Evolutionary conservation across 352 stramenopile genomes (phyloP).

Genomic region (Phytophthora hibernalis): DNA sequence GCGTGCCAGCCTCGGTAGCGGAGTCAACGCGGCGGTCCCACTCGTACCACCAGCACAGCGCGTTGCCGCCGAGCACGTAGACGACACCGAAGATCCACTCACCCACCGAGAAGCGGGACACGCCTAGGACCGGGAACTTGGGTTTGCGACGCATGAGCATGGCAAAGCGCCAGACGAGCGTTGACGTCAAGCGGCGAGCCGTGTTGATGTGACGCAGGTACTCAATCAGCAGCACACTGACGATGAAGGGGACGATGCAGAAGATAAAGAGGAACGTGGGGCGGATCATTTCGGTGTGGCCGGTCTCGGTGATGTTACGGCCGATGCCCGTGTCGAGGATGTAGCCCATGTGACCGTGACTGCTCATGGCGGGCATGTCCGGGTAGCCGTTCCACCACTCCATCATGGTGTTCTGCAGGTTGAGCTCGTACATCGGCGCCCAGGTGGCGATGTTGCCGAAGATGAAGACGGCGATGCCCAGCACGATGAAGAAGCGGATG

Average conservation of each 20-base stretch:
- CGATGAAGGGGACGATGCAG: slow-evolving; percentile 65
- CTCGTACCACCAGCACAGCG: slow-evolving; percentile 64
- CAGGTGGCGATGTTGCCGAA: slow-evolving; percentile 72
- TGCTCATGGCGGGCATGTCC: slow-evolving; percentile 34
- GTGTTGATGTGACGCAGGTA: slow-evolving; percentile 52
- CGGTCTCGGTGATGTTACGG: slow-evolving; percentile 60
- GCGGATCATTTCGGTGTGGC: slow-evolving; percentile 72
- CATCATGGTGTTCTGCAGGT: slow-evolving; percentile 61
- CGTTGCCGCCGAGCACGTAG: slow-evolving; percentile 67
- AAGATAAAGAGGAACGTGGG: slow-evolving; percentile 77
- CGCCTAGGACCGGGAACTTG: slow-evolving; percentile 43
- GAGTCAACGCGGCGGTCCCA: slow-evolving; percentile 56
- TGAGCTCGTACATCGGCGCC: slow-evolving; percentile 59
- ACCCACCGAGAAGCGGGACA: slow-evolving; percentile 56
- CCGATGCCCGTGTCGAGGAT: slow-evolving; percentile 57
- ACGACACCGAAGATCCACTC: slow-evolving; percentile 68
- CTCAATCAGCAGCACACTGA: slow-evolving; percentile 63
- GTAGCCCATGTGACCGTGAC: slow-evolving; percentile 44
- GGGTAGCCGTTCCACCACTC: slow-evolving; percentile 70
- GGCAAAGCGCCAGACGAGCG: slow-evolving; percentile 45
- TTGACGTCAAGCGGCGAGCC: slow-evolving; percentile 45
- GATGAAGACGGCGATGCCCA: slow-evolving; percentile 53
- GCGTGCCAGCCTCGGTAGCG: slow-evolving; percentile 34
- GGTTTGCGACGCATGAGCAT: slow-evolving; percentile 63
- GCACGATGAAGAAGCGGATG: slow-evolving; percentile 43